Evolutionary conservation across 495 filamentous ascomycete species (phyloP).

Genomic region (Penicillium macrosclerotiorum): DNA sequence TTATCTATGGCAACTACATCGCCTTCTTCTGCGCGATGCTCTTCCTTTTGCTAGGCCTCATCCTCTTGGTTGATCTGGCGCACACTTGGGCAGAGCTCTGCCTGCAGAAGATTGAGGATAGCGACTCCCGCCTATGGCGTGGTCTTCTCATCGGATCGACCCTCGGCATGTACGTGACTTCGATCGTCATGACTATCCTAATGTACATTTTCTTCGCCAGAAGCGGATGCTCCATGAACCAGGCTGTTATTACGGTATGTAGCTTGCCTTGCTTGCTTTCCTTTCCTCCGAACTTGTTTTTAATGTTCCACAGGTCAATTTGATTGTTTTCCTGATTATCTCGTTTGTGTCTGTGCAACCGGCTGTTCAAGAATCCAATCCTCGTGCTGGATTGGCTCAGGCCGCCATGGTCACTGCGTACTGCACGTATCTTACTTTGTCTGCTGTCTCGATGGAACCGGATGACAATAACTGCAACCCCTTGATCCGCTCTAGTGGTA

Average conservation of each 20-base stretch:
- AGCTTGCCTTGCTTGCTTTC: not conserved
- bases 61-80: constrained; percentile 90
- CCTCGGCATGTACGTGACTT: constrained; percentile 87
- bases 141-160: constrained; percentile 87
- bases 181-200: constrained; percentile 87
- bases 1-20: constrained; percentile 93
- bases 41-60: constrained; percentile 88
- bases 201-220: constrained; percentile 97
- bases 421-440: constrained; percentile 98
- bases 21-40: constrained; percentile 85
- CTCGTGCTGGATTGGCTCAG: constrained; percentile 90
- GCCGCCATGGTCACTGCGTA: constrained; percentile 97
- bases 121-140: constrained; percentile 81
- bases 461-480: constrained; percentile 96
- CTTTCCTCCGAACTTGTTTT: constrained; percentile 22
- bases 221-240: constrained; percentile 88
- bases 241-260: constrained; percentile 65
- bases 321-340: constrained; percentile 77
- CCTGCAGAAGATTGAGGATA: constrained; percentile 86
- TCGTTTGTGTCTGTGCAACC: constrained; percentile 88
- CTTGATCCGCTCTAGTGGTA: constrained; percentile 80
- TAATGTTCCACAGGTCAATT: constrained; percentile 61
- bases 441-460: constrained; percentile 96
- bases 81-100: constrained; percentile 99
- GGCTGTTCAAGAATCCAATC: constrained; percentile 84